Evolutionary conservation across 2,329 filamentous ascomycete genomes (phyloP), one percentile per base, ranked within the genome.

Genomic region (Aspergillus quadrilineatus): DNA sequence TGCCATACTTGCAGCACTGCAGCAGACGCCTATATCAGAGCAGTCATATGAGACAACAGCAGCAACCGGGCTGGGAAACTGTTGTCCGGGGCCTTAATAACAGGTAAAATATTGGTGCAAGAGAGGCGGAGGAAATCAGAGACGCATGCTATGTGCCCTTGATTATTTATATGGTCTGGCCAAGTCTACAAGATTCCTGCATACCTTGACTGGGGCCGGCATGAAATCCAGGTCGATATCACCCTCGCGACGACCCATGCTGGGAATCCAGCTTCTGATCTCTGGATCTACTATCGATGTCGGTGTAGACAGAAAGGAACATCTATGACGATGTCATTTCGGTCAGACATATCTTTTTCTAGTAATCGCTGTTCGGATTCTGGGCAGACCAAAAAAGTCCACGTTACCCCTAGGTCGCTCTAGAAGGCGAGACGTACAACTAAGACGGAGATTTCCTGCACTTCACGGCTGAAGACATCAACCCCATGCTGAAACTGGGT

Each of bases 221-320:
- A 51, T 57, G 48, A 47, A 45, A 39, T 47, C 36, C 43, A 28
- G 44, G 45, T 42, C 42, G 34, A 47, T n/a, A 57, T 55, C 45
- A 47, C 59, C 57, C 50, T 53, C 50, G 57, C 55, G 50, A 54
- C 47, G 51, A 8, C 34, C 34, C 43, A 58, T 52, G 22, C 10
- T 30, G 34, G 42, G 43, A 62, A 53, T 62, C 39, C 15, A 45
- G 29, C 26, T 29, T 37, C 17, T 7, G 34, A 29, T 37, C 34
- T 28, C 34, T 47, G 22, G 22, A 22, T 22, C 22, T 22, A 22
- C 26, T 15, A 34, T 37, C 36, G 8, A 26, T 7, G 28, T 41
- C 36, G 22, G 32, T 14, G n/a, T 17, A 15, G 22, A 47, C 14
- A 15, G 29, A n/a, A 34, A 47, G 44, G 44, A 34, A 10, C 29